These are phyloP conservation scores for Tuber melanosporum DNA, from an alignment of 495 filamentous ascomycete species.

Conservation along the genomic window DNA sequence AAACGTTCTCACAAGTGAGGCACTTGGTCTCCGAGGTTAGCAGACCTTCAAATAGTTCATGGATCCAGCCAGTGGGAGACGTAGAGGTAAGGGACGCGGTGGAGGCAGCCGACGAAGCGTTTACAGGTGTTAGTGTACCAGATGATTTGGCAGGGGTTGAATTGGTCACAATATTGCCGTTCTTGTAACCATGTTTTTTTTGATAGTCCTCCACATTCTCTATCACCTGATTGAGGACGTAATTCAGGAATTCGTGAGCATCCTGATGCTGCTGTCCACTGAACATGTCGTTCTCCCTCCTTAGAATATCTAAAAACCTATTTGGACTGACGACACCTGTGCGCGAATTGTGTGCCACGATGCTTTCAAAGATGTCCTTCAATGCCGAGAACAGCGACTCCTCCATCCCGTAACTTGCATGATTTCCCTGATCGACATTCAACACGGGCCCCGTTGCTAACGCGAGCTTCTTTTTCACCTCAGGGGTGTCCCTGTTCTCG, in stretches of 20 bases:
- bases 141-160: conserved; percentile 45
- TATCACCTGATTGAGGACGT: conserved; percentile 93
- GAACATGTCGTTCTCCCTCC: conserved; percentile 95
- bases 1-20: conserved; percentile 90
- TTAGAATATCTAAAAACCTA: conserved; percentile 86
- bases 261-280: conserved; percentile 95
- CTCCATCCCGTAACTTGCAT: conserved; percentile 77
- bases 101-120: conserved; percentile 29
- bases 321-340: conserved; percentile 90
- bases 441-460: conserved; percentile 79
- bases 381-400: conserved; percentile 90
- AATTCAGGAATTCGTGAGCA: conserved; percentile 92
- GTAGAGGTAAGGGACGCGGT: conserved; percentile 39
- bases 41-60: conserved; percentile 92
- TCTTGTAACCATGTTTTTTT: conserved; percentile 43
- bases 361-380: conserved; percentile 91
- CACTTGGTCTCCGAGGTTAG: conserved; percentile 95
- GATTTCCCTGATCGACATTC: conserved; percentile 71
- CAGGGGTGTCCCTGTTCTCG: conserved; percentile 61
- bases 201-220: conserved; percentile 71
- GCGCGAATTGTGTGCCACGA: conserved; percentile 72
- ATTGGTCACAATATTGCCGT: conserved; percentile 45
- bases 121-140: conserved; percentile 43
- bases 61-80: conserved; percentile 77
- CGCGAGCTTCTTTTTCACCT: conserved; percentile 94